Conservation (phyloP, 192 early-diverging fungal species). For the Coemansia sp. region DNA sequence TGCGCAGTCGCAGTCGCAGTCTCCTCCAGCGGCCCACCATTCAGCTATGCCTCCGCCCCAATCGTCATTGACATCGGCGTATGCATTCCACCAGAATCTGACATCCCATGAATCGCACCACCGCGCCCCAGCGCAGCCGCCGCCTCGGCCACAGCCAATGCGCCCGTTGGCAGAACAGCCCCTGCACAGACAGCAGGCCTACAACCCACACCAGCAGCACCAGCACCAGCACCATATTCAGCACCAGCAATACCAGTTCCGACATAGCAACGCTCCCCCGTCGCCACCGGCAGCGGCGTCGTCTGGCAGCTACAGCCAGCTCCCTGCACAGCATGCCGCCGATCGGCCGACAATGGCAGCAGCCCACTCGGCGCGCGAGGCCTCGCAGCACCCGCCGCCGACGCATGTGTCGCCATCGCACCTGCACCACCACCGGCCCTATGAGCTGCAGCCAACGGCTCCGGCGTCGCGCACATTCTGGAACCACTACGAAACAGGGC, state of each 20-base stretch:
- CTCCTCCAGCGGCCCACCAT: background rate
- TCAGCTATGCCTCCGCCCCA: background rate
- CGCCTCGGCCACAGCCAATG: conserved; percentile 10
- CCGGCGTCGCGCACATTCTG: conserved; percentile 52
- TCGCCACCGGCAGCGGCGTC: background rate
- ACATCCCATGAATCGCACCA: conserved; percentile 1
- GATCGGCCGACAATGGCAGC: conserved; percentile 5
- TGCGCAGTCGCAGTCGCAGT: background rate
- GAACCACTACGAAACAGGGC: conserved; percentile 52
- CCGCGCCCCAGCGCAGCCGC: conserved; percentile 6
- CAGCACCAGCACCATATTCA: conserved; percentile 4
- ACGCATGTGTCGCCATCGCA: conserved; percentile 9
- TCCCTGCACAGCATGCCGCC: conserved; percentile 8
- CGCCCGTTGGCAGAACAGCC: conserved; percentile 11
- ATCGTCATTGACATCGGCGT: background rate
- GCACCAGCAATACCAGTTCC: background rate
- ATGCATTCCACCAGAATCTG: conserved; percentile 2
- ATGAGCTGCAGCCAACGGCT: conserved; percentile 47
- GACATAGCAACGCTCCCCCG: background rate
- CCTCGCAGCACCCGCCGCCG: conserved; percentile 5
- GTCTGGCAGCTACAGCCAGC: conserved; percentile 1
- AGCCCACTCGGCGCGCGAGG: background rate
- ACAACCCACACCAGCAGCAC: background rate
- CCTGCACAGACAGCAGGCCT: conserved; percentile 12
- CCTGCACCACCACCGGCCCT: conserved; percentile 32